Evolutionary conservation across 768 basidiomycete genomes (phyloP).

Genomic region (Termitomyces sp.): DNA sequence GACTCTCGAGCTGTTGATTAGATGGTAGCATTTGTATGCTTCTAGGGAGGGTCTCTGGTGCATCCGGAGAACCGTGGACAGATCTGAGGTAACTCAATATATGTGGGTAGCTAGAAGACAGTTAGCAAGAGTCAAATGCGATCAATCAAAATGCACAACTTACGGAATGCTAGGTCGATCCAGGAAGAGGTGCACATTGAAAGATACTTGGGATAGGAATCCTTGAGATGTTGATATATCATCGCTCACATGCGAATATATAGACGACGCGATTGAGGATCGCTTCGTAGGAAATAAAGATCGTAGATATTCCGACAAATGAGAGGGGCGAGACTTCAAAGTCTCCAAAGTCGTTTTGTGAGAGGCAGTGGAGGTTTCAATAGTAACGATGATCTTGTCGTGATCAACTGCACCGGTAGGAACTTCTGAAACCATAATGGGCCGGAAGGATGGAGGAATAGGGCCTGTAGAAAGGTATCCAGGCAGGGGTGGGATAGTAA

Average conservation of each 20-base stretch:
- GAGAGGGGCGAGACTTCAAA: constrained; percentile 64
- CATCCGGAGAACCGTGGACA: constrained; percentile 38
- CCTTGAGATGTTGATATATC: constrained; percentile 54
- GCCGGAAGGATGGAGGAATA: constrained; percentile 53
- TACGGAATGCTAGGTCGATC: constrained; percentile 80
- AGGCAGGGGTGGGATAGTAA: constrained; percentile 49
- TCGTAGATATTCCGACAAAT: constrained; percentile 55
- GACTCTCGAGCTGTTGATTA: constrained; percentile 51
- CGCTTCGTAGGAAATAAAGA: constrained; percentile 37
- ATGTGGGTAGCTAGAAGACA: constrained; percentile 55
- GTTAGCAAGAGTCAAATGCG: constrained; percentile 1
- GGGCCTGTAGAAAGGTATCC: constrained; percentile 40
- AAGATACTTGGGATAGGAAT: constrained; percentile 40
- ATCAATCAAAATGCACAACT: constrained; percentile 26
- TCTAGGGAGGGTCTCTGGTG: constrained; percentile 55
- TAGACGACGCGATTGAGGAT: constrained; percentile 48
- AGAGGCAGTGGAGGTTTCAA: constrained; percentile 71
- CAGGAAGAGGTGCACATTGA: constrained; percentile 67
- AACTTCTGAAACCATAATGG: constrained; percentile 60
- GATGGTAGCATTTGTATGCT: constrained; percentile 47
- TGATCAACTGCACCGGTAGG: constrained; percentile 49
- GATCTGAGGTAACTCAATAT: constrained; percentile 72
- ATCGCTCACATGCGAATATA: constrained; percentile 52
- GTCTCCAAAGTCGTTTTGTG: constrained; percentile 67
- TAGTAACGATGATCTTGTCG: constrained; percentile 59